These are phyloP conservation scores for Cladosporium sp. DNA, from an alignment of 2,329 filamentous ascomycete species.

Conservation along the genomic window DNA sequence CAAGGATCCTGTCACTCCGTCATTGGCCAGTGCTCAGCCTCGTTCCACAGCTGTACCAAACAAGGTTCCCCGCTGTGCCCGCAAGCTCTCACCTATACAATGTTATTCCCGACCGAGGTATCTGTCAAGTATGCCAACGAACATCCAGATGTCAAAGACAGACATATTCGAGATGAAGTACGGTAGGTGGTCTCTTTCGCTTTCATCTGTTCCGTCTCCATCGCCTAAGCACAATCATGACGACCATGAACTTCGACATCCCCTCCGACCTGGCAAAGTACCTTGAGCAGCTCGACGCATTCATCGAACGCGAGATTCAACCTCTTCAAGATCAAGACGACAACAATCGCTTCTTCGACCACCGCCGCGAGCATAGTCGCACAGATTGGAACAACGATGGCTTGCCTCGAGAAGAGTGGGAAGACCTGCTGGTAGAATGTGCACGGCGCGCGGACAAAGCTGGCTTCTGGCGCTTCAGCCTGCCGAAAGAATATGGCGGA, in stretches of 20 bases:
- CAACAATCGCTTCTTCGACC: slow-evolving; percentile 67
- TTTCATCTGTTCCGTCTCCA: neutral
- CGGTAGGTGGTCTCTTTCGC: neutral
- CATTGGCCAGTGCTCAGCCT: slow-evolving; percentile 13
- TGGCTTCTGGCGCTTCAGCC: slow-evolving; percentile 62
- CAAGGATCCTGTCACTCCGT: neutral
- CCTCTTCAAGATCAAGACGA: slow-evolving; percentile 59
- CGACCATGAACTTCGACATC: slow-evolving; percentile 58
- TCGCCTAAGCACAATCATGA: neutral
- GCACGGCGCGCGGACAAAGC: slow-evolving; percentile 58
- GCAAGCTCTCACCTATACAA: neutral
- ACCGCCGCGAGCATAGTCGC: slow-evolving; percentile 62
- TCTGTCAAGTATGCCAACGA: neutral
- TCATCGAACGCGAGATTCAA: slow-evolving; percentile 57
- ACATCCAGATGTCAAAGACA: neutral
- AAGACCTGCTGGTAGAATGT: slow-evolving; percentile 54
- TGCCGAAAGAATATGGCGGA: slow-evolving; percentile 60
- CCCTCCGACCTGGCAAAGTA: slow-evolving; percentile 55
- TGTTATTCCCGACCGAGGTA: slow-evolving; percentile 11
- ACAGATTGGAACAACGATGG: slow-evolving; percentile 63
- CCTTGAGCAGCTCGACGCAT: slow-evolving; percentile 56
- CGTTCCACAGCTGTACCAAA: neutral
- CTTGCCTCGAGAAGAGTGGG: slow-evolving; percentile 61
- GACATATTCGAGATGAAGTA: neutral
- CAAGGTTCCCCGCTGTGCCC: slow-evolving; percentile 2